These are phyloP conservation scores for Physcia stellaris DNA, from an alignment of 495 filamentous ascomycete genomes.

Conservation along the genomic window DNA sequence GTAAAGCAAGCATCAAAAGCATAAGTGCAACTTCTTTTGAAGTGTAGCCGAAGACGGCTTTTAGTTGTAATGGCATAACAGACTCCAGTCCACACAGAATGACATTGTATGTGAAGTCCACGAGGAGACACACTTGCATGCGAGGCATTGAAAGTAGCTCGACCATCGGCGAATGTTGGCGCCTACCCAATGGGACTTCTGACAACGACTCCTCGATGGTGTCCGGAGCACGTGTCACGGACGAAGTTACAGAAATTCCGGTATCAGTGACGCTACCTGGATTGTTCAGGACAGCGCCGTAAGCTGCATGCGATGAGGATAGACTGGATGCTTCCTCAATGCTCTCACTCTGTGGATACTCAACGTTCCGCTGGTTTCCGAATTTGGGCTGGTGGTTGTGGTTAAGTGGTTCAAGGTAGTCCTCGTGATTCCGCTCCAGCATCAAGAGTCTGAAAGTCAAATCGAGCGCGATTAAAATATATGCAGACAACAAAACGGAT, in stretches of 20 bases:
- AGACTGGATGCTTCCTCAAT: neutral
- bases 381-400: too few relatives aligned
- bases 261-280: too few relatives aligned
- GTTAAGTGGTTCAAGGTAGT: too few relatives aligned
- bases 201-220: too few relatives aligned
- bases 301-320: neutral
- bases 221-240: too few relatives aligned
- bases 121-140: slow-evolving; percentile 11
- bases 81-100: slow-evolving; percentile 39
- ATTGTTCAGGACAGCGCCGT: neutral
- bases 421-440: neutral
- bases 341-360: too few relatives aligned
- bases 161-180: neutral
- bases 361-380: too few relatives aligned
- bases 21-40: slow-evolving; percentile 48
- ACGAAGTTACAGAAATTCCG: too few relatives aligned
- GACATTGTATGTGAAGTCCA: slow-evolving; percentile 31
- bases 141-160: slow-evolving; percentile 8
- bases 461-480: neutral
- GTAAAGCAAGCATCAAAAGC: slow-evolving; percentile 45
- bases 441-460: neutral
- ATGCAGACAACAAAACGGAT: neutral
- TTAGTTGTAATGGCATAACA: slow-evolving; percentile 32
- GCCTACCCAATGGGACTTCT: too few relatives aligned
- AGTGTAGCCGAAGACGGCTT: slow-evolving; percentile 40